These are phyloP conservation scores for Phytophthora fragariae DNA, from an alignment of 352 stramenopile species.

Conservation along the genomic window DNA sequence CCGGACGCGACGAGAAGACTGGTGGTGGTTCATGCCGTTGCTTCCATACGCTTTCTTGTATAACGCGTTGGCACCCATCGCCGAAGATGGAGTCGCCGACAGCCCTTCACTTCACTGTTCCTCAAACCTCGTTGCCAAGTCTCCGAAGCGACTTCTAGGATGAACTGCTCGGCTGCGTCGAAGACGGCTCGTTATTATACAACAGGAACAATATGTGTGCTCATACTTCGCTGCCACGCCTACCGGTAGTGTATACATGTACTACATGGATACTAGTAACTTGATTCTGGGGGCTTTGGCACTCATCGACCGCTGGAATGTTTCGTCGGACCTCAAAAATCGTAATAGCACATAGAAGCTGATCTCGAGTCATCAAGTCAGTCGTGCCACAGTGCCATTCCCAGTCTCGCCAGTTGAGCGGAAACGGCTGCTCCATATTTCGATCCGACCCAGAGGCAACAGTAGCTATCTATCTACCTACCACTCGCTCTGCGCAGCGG, in stretches of 20 bases:
- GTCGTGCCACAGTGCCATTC: neutral
- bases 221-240: too few relatives aligned
- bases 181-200: too few relatives aligned
- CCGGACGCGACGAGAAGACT: conserved; percentile 26
- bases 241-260: too few relatives aligned
- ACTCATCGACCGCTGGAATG: neutral
- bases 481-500: neutral
- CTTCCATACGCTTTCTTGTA: conserved; percentile 41
- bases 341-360: neutral
- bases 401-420: conserved; percentile 17
- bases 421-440: conserved; percentile 20
- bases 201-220: too few relatives aligned
- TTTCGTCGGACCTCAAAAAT: neutral
- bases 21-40: conserved; percentile 18
- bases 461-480: too few relatives aligned
- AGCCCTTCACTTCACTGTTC: neutral
- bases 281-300: too few relatives aligned
- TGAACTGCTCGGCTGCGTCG: too few relatives aligned
- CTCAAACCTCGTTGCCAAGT: too few relatives aligned
- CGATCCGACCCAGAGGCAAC: conserved; percentile 10
- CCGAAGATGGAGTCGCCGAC: conserved; percentile 31
- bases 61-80: conserved; percentile 33
- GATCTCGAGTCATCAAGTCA: conserved; percentile 27
- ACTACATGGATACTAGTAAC: too few relatives aligned
- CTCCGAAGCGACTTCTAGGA: too few relatives aligned